Conservation (phyloP, 306 rosid genomes). For the Gastrolobium bilobum region DNA sequence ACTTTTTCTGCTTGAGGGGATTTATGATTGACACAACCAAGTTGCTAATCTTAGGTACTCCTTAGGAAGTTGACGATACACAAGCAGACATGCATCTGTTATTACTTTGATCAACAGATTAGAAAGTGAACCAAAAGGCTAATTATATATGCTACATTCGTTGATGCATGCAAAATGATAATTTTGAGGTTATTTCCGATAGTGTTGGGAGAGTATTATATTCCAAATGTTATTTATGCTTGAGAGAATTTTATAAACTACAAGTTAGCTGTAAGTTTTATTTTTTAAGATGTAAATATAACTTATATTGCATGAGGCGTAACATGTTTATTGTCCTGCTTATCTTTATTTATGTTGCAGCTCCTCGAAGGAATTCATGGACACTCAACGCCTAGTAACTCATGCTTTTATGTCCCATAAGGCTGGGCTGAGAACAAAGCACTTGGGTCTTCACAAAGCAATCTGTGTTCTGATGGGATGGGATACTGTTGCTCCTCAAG, state of each 20-base stretch:
- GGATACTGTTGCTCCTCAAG: slow-evolving; percentile 79
- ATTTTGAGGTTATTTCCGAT: slow-evolving; percentile 32
- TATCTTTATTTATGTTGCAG: slow-evolving; percentile 62
- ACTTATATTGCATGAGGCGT: background rate
- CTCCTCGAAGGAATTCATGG: slow-evolving; percentile 91
- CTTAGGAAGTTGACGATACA: background rate
- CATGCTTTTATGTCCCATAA: slow-evolving; percentile 98
- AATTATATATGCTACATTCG: background rate
- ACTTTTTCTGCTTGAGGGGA: slow-evolving; percentile 4
- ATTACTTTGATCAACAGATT: slow-evolving; percentile 13
- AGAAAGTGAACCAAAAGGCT: slow-evolving; percentile 1
- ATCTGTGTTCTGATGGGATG: slow-evolving; percentile 93
- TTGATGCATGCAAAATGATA: slow-evolving; percentile 23
- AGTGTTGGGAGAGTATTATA: background rate
- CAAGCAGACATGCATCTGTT: slow-evolving; percentile 1
- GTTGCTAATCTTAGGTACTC: background rate
- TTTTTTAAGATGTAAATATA: slow-evolving; percentile 6
- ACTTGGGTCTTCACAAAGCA: slow-evolving; percentile 91
- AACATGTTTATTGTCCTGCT: slow-evolving; percentile 34
- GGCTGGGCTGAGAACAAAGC: slow-evolving; percentile 79
- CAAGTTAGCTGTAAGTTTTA: background rate
- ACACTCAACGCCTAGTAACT: slow-evolving; percentile 85
- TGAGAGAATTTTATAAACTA: no score
- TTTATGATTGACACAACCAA: slow-evolving; percentile 22
- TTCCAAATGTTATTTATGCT: slow-evolving; percentile 18